Conservation (phyloP, 768 basidiomycete genomes). For the Leucocoprinus leucothites region DNA sequence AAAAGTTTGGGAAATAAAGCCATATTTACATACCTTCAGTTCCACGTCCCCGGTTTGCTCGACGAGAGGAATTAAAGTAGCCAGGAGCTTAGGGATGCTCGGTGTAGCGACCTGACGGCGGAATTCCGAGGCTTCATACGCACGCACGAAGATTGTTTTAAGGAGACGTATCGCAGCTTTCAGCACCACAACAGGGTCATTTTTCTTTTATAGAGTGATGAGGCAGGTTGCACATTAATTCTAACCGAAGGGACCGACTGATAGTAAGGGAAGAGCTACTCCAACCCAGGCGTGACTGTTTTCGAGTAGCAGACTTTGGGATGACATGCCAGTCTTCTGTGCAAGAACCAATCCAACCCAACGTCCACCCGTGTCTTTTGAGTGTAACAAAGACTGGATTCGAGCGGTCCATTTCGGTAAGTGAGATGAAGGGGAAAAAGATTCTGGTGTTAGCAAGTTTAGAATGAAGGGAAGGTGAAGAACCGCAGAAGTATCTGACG, state of each 20-base stretch:
- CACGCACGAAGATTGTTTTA: slow-evolving; percentile 55
- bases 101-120: slow-evolving; percentile 76
- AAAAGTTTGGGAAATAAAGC: not conserved
- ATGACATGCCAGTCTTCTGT: slow-evolving; percentile 57
- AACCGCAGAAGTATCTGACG: slow-evolving; percentile 61
- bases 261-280: slow-evolving; percentile 59
- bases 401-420: slow-evolving; percentile 74
- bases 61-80: slow-evolving; percentile 51
- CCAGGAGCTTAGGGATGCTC: slow-evolving; percentile 67
- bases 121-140: slow-evolving; percentile 68
- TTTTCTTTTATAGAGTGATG: slow-evolving; percentile 50
- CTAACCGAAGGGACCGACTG: slow-evolving; percentile 49
- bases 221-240: slow-evolving; percentile 17
- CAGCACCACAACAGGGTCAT: slow-evolving; percentile 55
- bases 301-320: slow-evolving; percentile 61
- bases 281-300: slow-evolving; percentile 72
- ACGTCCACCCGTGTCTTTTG: slow-evolving; percentile 71
- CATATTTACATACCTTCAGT: slow-evolving; percentile 44
- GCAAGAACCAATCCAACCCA: slow-evolving; percentile 84
- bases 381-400: slow-evolving; percentile 69
- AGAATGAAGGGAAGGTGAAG: slow-evolving; percentile 59
- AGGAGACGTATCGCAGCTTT: slow-evolving; percentile 68
- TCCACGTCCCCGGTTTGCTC: slow-evolving; percentile 50
- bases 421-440: slow-evolving; percentile 60
- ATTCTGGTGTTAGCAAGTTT: slow-evolving; percentile 46